Percentiles rank a stretch among this genome's conserved stretches.
Conservation (phyloP, 1,139 yeast genomes). For the Diutina rugosa region DNA sequence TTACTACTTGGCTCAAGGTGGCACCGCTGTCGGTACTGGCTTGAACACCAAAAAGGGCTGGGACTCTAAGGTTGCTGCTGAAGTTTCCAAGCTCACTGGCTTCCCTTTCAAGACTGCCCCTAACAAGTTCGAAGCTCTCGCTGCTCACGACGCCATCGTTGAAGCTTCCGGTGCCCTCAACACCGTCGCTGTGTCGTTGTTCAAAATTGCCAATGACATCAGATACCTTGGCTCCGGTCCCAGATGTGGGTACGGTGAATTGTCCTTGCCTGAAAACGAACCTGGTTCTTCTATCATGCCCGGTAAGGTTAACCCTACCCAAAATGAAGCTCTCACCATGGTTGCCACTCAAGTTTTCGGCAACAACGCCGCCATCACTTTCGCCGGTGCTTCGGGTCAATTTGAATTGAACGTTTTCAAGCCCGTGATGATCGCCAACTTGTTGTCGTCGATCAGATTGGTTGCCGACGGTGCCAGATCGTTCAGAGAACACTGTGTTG, state of each 20-base stretch:
- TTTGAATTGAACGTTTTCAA: slow-evolving; percentile 96
- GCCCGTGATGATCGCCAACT: slow-evolving; percentile 88
- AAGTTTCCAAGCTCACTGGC: slow-evolving; percentile 76
- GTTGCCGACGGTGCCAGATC: slow-evolving; percentile 83
- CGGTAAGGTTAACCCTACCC: slow-evolving; percentile 98
- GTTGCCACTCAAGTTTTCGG: slow-evolving; percentile 97
- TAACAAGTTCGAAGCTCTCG: slow-evolving; percentile 96
- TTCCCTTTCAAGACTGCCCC: slow-evolving; percentile 88
- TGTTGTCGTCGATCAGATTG: slow-evolving; percentile 76
- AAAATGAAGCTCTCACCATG: slow-evolving; percentile 97
- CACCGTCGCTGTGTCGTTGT: slow-evolving; percentile 86
- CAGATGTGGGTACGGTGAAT: slow-evolving; percentile 97
- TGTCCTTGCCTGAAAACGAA: slow-evolving; percentile 91
- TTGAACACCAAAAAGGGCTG: slow-evolving; percentile 87
- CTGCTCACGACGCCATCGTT: slow-evolving; percentile 96
- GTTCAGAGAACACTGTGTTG: slow-evolving; percentile 89
- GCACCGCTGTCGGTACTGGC: slow-evolving; percentile 99
- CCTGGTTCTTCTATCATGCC: slow-evolving; percentile 99
- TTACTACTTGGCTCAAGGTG: slow-evolving; percentile 90
- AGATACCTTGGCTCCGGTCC: slow-evolving; percentile 98
- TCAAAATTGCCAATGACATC: slow-evolving; percentile 94
- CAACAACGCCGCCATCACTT: slow-evolving; percentile 88
- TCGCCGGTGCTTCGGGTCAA: slow-evolving; percentile 97
- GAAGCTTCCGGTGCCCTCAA: slow-evolving; percentile 96
- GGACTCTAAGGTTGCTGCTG: slow-evolving; percentile 69